These are phyloP conservation scores for Xylariales sp. DNA, from an alignment of 2,329 filamentous ascomycete species.

Conservation along the genomic window DNA sequence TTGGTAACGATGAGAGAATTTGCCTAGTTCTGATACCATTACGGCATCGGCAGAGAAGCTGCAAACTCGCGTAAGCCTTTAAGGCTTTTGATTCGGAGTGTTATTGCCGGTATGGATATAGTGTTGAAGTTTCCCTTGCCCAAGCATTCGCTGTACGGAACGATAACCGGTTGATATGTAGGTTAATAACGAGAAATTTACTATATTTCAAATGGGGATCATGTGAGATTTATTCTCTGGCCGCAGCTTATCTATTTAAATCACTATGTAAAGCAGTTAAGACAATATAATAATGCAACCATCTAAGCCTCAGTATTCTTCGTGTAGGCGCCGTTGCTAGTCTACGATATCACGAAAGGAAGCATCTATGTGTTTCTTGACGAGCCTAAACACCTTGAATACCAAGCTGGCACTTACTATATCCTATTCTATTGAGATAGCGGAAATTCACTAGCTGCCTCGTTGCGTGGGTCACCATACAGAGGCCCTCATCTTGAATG, in stretches of 20 bases:
- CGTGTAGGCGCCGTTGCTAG: background rate
- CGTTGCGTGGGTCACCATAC: background rate
- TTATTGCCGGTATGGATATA: background rate
- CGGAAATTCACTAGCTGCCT: background rate
- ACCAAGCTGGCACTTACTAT: too few species aligned
- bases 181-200: background rate
- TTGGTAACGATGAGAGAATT: background rate
- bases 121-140: background rate
- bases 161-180: slow-evolving; percentile 9
- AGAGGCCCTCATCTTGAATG: slow-evolving; percentile 1
- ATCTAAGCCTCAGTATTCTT: background rate
- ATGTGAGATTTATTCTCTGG: background rate
- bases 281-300: background rate
- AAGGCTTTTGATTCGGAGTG: background rate
- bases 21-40: background rate
- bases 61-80: background rate
- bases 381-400: background rate
- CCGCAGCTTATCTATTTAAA: background rate
- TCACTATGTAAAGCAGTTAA: background rate
- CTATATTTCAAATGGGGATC: background rate
- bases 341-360: background rate
- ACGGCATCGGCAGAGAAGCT: background rate
- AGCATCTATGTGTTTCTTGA: background rate
- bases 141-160: background rate
- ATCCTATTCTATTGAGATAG: background rate